Conservation (phyloP, 306 rosid genomes). For the Inga oerstediana region DNA sequence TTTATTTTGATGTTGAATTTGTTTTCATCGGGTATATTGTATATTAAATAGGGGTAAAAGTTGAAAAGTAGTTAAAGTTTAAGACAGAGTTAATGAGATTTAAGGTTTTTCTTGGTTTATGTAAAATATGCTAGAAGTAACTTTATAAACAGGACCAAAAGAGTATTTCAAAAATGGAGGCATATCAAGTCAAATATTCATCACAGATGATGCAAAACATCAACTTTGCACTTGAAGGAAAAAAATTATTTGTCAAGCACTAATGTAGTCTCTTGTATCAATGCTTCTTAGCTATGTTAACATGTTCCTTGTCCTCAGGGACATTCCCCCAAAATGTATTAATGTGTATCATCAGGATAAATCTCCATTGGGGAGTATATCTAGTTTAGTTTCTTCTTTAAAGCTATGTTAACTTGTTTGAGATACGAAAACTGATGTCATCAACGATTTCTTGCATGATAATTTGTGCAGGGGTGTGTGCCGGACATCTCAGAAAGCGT, state of each 20-base stretch:
- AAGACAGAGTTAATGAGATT: not conserved
- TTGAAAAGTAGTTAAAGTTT: not conserved
- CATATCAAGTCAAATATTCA: too few relatives aligned
- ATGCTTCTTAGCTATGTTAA: not conserved
- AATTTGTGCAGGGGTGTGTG: conserved; percentile 63
- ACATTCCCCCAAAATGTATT: not conserved
- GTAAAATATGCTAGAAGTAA: too few relatives aligned
- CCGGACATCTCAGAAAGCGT: conserved; percentile 64
- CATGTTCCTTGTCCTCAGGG: not conserved
- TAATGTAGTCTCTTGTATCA: not conserved
- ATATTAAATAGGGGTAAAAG: not conserved
- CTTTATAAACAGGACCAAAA: too few relatives aligned
- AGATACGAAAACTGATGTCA: not conserved
- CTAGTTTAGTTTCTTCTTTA: not conserved
- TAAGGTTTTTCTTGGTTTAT: too few relatives aligned
- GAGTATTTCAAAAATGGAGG: too few relatives aligned
- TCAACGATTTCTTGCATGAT: not conserved
- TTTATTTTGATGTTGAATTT: too few relatives aligned
- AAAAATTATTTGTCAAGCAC: not conserved
- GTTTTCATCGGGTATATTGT: too few relatives aligned
- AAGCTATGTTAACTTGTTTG: not conserved
- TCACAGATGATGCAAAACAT: not conserved
- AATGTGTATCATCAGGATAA: not conserved
- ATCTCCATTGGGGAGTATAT: not conserved
- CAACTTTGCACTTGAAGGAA: not conserved